Percentiles rank a stretch among this genome's conserved stretches.
phyloP scores from a whole-genome alignment of 768 basidiomycete species.

The Calvatia gigantea region DNA sequence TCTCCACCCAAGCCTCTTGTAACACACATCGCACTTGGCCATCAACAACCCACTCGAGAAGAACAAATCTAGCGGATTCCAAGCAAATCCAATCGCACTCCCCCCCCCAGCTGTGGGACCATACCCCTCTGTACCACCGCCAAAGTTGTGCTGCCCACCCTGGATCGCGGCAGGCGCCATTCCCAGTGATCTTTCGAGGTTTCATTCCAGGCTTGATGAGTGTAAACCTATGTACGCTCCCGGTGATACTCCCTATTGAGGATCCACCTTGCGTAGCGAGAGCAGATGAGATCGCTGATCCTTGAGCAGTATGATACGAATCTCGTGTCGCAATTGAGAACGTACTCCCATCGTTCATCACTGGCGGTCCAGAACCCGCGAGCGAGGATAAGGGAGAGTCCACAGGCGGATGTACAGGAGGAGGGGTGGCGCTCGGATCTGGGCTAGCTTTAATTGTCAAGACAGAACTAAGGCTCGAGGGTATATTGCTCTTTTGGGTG shows the following conservation, averaged over 20 bases:
- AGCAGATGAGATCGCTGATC: slow-evolving; percentile 49
- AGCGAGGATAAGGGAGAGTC: slow-evolving; percentile 15
- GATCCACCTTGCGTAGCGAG: slow-evolving; percentile 70
- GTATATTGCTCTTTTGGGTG: slow-evolving; percentile 30
- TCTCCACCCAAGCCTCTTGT: slow-evolving; percentile 83
- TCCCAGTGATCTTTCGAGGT: slow-evolving; percentile 37
- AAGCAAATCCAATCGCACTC: slow-evolving; percentile 38
- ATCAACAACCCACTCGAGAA: slow-evolving; percentile 70
- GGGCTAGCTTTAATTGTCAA: slow-evolving; percentile 62
- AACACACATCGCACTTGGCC: slow-evolving; percentile 80
- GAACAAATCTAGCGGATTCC: slow-evolving; percentile 79
- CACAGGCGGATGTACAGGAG: slow-evolving; percentile 34
- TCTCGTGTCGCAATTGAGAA: slow-evolving; percentile 57
- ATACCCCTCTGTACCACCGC: slow-evolving; percentile 10
- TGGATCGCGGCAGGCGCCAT: too few relatives aligned
- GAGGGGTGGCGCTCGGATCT: slow-evolving; percentile 43
- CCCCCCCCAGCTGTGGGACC: slow-evolving; percentile 53
- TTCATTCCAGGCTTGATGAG: slow-evolving; percentile 77
- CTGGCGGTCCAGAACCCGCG: slow-evolving; percentile 20
- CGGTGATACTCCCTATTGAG: slow-evolving; percentile 40
- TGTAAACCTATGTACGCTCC: slow-evolving; percentile 79
- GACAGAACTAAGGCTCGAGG: slow-evolving; percentile 66
- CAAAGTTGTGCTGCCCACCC: too few relatives aligned
- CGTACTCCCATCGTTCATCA: slow-evolving; percentile 40
- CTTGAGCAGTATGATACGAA: slow-evolving; percentile 62